Conservation (phyloP, 306 rosid genomes). For the Quercus parvula region DNA sequence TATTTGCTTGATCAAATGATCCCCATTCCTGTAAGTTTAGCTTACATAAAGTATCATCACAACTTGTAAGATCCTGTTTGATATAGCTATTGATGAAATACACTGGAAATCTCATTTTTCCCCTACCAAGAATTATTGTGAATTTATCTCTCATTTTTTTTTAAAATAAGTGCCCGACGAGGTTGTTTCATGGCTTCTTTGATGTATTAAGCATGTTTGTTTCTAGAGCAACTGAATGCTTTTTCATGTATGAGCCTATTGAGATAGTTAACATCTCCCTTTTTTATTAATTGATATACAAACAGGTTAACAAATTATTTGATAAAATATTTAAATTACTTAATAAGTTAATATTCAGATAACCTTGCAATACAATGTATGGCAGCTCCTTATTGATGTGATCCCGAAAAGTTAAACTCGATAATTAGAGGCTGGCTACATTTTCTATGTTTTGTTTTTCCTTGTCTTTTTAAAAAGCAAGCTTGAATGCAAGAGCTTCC, state of each 20-base stretch:
- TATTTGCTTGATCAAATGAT: slow-evolving; percentile 54
- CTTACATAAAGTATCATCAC: background rate
- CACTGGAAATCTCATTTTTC: too few species aligned
- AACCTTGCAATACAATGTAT: background rate
- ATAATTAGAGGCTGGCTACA: background rate
- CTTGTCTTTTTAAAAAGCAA: background rate
- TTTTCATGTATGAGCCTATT: background rate
- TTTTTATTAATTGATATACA: background rate
- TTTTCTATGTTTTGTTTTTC: background rate
- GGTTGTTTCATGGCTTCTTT: background rate
- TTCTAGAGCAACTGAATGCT: background rate
- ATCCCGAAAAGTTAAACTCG: background rate
- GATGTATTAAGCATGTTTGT: background rate
- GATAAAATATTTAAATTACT: background rate
- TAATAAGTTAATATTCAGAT: background rate
- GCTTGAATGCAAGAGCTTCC: background rate
- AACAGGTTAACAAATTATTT: background rate
- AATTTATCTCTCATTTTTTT: background rate
- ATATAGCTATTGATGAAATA: slow-evolving; percentile 17
- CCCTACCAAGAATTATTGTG: background rate
- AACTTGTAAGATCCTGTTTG: slow-evolving; percentile 22
- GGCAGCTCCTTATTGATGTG: background rate
- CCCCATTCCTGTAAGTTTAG: slow-evolving; percentile 69
- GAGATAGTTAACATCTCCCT: background rate
- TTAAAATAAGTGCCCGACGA: too few species aligned